Percentiles rank a stretch among this genome's conserved stretches.
These are phyloP conservation scores for Talaromyces sp. DNA, from an alignment of 2,329 filamentous ascomycete genomes.

Conservation along the genomic window DNA sequence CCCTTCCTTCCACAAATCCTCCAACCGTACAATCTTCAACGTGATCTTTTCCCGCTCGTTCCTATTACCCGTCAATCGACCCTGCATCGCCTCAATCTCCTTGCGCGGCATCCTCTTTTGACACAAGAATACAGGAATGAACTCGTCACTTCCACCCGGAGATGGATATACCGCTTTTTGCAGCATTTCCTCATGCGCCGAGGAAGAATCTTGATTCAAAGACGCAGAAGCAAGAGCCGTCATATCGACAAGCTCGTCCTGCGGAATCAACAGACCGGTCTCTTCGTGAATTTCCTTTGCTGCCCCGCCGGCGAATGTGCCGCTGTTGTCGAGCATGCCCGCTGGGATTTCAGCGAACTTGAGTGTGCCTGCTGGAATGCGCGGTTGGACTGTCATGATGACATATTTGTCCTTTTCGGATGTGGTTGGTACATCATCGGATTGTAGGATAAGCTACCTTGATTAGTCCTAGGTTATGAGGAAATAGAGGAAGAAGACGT, in stretches of 20 bases:
- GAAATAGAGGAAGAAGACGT: conserved; percentile 24
- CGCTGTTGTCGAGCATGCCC: conserved; percentile 59
- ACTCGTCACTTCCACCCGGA: conserved; percentile 59
- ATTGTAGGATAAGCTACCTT: conserved; percentile 54
- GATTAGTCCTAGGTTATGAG: neutral
- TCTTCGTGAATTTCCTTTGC: conserved; percentile 60
- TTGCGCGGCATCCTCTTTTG: conserved; percentile 52
- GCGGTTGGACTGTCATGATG: conserved; percentile 57
- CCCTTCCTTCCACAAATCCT: conserved; percentile 55
- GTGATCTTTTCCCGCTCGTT: conserved; percentile 60
- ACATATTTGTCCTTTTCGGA: conserved; percentile 49
- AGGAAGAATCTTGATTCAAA: conserved; percentile 12
- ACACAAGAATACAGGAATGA: conserved; percentile 57
- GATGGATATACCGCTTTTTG: conserved; percentile 55
- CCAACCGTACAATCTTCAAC: conserved; percentile 54
- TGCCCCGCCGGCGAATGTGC: conserved; percentile 55
- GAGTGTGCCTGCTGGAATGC: conserved; percentile 57
- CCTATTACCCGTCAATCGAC: conserved; percentile 55
- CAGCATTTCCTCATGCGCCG: conserved; percentile 26
- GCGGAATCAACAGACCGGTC: conserved; percentile 52
- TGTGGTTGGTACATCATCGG: conserved; percentile 46
- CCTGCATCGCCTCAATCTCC: conserved; percentile 52
- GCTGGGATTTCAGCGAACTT: conserved; percentile 58
- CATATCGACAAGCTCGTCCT: conserved; percentile 55
- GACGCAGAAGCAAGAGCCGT: conserved; percentile 49